Evolutionary conservation across 805 yeast species (phyloP), one percentile per base, ranked within the genome.

Genomic region (Pichia gijzeniarum): DNA sequence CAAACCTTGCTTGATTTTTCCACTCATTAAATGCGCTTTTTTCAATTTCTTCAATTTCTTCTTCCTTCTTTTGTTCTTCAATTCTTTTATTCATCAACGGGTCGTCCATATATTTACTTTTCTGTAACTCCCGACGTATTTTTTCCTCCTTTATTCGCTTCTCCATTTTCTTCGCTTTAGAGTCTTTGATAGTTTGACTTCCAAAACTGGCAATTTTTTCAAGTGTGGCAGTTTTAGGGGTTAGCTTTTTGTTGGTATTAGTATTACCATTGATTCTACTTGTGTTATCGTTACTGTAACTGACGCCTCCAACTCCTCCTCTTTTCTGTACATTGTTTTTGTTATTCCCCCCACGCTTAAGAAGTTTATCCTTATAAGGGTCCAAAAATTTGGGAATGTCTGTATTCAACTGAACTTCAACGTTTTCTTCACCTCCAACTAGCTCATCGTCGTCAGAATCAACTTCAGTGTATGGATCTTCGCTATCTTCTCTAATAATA

Each of bases 161-260:
- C 53, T 74, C 71, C 10, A 72, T 41, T 53, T 79, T 78, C 54
- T 72, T 71, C 41, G 82, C 88, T 52, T 82, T 76, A 41, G 80
- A 71, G 43, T 80, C 82, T 49, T 70, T 72, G 49, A 89, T 84
- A 22, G 84, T 60, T 27, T 70, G 67, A 3, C 95, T 83, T 0
- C 96, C 95, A 31, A 73, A 65, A 70, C 73, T 71, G 0, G 96
- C 96, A 9, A 85, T 83, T 52, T 91, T 69, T 45, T 74, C 74
- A 63, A 89, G 62, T 0, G 93, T 77, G 0, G 96, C 96, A 4
- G 85, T 81, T 19, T 70, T 65, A n/a, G 67, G 67, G 31, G 41
- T 40, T 33, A 44, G 35, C 18, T 32, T 52, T 42, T 40, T 41
- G 18, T 37, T 40, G 19, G 41, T 38, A 17, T 40, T 38, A 35